A percentile compares a stretch with the other conserved stretches of the same genome.
Conservation (phyloP, 163 green algal genomes). For the Scenedesmus sp. region DNA sequence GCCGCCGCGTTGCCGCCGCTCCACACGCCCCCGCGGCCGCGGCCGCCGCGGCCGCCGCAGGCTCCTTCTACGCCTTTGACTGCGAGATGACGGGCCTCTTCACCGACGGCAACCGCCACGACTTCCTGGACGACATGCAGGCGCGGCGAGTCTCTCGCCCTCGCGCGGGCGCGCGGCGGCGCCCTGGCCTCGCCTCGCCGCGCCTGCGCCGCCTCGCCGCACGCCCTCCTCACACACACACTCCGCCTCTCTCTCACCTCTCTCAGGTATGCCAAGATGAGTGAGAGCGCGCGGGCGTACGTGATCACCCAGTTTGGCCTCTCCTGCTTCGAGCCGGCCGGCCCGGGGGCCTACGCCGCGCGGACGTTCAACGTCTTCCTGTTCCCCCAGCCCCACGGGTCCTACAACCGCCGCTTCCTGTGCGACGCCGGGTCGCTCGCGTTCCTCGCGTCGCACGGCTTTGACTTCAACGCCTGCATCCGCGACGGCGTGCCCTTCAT, state of each 20-base stretch:
- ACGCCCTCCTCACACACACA: too few species aligned
- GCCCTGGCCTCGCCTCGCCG: too few species aligned
- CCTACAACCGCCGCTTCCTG: constrained; percentile 65
- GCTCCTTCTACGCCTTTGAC: constrained; percentile 75
- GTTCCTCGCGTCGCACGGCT: constrained; percentile 78
- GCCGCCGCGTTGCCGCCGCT: too few species aligned
- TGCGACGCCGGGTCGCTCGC: constrained; percentile 73
- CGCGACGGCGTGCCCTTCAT: constrained; percentile 69
- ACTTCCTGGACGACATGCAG: constrained; percentile 77
- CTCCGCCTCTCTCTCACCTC: too few species aligned
- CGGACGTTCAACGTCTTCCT: constrained; percentile 90
- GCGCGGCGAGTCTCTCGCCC: constrained; percentile 59
- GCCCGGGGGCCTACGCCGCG: constrained; percentile 45
- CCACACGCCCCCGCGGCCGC: too few species aligned
- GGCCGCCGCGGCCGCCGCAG: too few species aligned
- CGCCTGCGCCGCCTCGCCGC: too few species aligned
- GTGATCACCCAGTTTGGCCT: constrained; percentile 85
- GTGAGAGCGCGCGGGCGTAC: constrained; percentile 60
- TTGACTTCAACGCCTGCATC: constrained; percentile 86
- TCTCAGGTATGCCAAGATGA: constrained; percentile 57
- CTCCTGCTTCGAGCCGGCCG: constrained; percentile 59
- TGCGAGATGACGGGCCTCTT: constrained; percentile 85
- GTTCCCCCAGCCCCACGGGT: constrained; percentile 65
- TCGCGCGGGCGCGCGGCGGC: too few species aligned
- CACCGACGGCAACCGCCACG: constrained; percentile 50